Evolutionary conservation across 106 monocot genomes (phyloP).

Genomic region (Platanthera zijinensis): DNA sequence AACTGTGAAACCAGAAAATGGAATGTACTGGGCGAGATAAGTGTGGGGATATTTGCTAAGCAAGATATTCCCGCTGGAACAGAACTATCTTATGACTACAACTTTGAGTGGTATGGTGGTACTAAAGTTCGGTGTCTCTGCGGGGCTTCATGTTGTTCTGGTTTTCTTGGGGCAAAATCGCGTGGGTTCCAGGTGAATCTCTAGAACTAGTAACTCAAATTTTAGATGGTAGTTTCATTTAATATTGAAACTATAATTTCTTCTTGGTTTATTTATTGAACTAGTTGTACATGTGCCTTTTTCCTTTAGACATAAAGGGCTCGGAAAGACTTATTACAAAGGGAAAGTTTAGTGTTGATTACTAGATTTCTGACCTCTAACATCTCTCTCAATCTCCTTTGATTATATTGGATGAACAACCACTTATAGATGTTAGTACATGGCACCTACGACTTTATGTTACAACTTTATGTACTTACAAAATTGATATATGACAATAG

Average conservation of each 20-base stretch:
- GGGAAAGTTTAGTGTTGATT: too few species aligned
- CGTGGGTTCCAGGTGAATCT: conserved; percentile 84
- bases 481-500: background rate
- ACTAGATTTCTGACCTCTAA: too few species aligned
- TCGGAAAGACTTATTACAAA: too few species aligned
- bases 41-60: conserved; percentile 95
- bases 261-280: too few species aligned
- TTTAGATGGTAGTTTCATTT: background rate
- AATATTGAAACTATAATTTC: background rate
- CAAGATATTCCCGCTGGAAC: conserved; percentile 81
- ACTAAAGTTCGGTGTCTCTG: conserved; percentile 86
- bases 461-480: background rate
- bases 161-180: conserved; percentile 96
- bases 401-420: too few species aligned
- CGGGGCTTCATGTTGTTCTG: conserved; percentile 81
- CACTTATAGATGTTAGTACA: too few species aligned
- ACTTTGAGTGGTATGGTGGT: conserved; percentile 98
- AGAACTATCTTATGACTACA: conserved; percentile 89
- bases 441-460: background rate
- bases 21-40: conserved; percentile 80
- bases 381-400: too few species aligned
- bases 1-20: conserved; percentile 99
- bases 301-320: too few species aligned
- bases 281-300: too few species aligned
- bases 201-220: background rate